phyloP scores from a whole-genome alignment of 2,329 filamentous ascomycete species.

The Fusarium udum region DNA sequence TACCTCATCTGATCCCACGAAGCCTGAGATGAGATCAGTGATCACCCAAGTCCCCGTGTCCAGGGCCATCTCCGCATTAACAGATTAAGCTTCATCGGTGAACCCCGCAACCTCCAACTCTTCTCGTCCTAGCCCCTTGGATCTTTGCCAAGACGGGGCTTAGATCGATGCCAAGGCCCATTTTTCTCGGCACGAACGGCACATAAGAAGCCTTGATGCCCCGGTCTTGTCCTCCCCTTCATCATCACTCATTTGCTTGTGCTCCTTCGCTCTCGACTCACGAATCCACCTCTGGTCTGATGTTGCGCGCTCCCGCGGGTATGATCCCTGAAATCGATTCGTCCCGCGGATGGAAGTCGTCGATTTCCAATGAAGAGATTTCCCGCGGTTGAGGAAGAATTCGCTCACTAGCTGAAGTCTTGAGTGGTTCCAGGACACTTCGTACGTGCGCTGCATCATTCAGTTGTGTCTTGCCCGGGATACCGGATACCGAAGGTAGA shows the following conservation, averaged over 20 bases:
- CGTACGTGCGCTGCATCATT: background rate
- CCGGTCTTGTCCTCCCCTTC: background rate
- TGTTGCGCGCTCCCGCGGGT: background rate
- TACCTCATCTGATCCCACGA: background rate
- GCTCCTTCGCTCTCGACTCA: background rate
- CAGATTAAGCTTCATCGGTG: background rate
- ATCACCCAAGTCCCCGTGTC: background rate
- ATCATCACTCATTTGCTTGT: background rate
- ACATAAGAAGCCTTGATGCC: slow-evolving; percentile 14
- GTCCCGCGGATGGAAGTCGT: background rate
- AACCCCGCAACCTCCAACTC: background rate
- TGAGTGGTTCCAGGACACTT: background rate
- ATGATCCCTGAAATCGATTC: background rate
- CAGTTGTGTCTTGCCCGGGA: background rate
- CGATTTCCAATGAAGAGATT: background rate
- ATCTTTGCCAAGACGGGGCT: background rate
- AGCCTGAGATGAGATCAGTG: background rate
- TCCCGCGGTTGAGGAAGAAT: background rate
- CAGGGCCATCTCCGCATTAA: background rate
- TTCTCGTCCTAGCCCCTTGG: background rate
- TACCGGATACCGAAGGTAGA: background rate
- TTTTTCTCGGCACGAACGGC: slow-evolving; percentile 24
- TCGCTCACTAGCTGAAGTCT: background rate
- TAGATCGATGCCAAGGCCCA: background rate
- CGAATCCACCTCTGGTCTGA: background rate